phyloP scores from a whole-genome alignment of 495 filamentous ascomycete species.

The Copromyces sp. region DNA sequence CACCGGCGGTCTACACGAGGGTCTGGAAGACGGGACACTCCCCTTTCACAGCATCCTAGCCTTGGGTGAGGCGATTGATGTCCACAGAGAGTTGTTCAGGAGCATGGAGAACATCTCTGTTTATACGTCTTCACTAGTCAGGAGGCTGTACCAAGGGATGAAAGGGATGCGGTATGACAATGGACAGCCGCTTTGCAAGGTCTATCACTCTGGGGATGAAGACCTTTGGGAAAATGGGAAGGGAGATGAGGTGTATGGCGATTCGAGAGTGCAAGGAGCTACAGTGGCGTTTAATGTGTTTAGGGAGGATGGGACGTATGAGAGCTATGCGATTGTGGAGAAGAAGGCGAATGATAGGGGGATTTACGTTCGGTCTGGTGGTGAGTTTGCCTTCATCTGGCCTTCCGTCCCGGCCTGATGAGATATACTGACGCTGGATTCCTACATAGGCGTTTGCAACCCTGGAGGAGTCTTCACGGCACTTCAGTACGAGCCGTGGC shows the following conservation, averaged over 20 bases:
- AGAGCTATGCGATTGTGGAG: constrained; percentile 53
- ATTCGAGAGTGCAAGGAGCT: constrained; percentile 53
- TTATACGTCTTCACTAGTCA: constrained; percentile 50
- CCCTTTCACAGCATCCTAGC: constrained; percentile 72
- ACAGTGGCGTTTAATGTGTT: constrained; percentile 63
- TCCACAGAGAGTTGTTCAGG: constrained; percentile 51
- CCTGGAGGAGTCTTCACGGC: constrained; percentile 36
- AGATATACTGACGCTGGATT: constrained; percentile 29
- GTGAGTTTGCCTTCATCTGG: constrained; percentile 34
- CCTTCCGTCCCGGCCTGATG: constrained; percentile 36
- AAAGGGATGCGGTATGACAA: constrained; percentile 47
- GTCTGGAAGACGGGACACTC: constrained; percentile 67
- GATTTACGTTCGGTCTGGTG: constrained; percentile 63
- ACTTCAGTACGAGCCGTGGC: constrained; percentile 43
- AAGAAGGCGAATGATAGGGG: constrained; percentile 46
- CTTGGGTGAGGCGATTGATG: constrained; percentile 56
- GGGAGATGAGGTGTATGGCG: constrained; percentile 32
- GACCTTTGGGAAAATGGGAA: not conserved
- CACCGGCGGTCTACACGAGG: constrained; percentile 42
- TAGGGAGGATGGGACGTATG: constrained; percentile 40
- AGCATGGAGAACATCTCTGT: constrained; percentile 51
- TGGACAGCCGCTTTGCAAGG: constrained; percentile 42
- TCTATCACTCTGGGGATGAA: constrained; percentile 47
- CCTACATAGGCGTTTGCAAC: constrained; percentile 30
- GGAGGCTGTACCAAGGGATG: constrained; percentile 42